Evolutionary conservation across 345 rosid species (phyloP).

Genomic region (Brassica carinata): DNA sequence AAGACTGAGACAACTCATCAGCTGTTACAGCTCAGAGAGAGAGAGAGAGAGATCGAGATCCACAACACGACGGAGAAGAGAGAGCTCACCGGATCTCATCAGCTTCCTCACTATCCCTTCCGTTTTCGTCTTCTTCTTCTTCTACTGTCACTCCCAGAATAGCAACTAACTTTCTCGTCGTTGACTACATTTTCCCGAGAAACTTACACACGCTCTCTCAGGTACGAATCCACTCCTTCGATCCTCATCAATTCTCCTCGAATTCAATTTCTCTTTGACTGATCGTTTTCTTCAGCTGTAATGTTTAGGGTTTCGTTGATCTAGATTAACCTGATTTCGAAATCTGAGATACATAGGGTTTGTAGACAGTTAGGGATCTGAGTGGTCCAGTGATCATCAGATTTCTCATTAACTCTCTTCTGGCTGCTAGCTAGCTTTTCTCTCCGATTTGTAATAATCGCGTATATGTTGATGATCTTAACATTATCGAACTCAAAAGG

Average conservation of each 20-base stretch:
- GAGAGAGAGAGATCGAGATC: constrained; percentile 36
- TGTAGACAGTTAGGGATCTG: constrained; percentile 32
- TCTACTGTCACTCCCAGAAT: constrained; percentile 37
- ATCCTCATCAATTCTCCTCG: constrained; percentile 20
- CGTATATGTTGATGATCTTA: no score
- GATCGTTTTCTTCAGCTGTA: neutral
- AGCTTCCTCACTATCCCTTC: constrained; percentile 21
- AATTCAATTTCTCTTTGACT: neutral
- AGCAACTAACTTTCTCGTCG: constrained; percentile 19
- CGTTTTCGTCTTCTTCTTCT: constrained; percentile 22
- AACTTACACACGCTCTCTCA: constrained; percentile 19
- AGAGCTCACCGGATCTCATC: constrained; percentile 29
- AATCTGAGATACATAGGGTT: neutral
- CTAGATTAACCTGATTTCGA: no score
- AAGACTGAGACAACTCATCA: constrained; percentile 40
- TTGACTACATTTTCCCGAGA: constrained; percentile 29
- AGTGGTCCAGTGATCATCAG: constrained; percentile 27
- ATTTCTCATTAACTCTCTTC: constrained; percentile 3
- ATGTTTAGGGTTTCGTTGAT: neutral
- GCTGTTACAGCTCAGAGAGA: constrained; percentile 26
- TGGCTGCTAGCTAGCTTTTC: constrained; percentile 14
- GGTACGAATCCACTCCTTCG: constrained; percentile 8
- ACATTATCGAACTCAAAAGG: no score
- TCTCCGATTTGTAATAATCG: no score
- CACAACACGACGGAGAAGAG: constrained; percentile 31